Base-by-base conservation (phyloP, 345 rosid genomes). In the Pistacia atlantica region DNA sequence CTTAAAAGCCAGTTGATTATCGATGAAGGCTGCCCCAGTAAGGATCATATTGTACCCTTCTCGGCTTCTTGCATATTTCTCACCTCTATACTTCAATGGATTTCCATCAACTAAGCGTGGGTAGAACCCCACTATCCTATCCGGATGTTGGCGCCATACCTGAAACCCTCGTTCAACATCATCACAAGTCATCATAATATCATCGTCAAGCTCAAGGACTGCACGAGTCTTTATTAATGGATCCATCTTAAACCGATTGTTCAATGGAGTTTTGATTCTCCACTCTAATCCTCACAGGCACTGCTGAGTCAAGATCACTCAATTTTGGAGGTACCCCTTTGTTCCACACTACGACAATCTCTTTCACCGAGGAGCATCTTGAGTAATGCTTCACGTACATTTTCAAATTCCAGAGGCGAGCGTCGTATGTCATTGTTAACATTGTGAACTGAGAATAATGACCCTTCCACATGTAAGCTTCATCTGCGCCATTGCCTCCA, bases 331-430 rank as follows among this genome's bases (percentile, higher is more conserved):
- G 94, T 2, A 57, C 69, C 16, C 99, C 99, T 86, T 88, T 96
- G 91, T 96, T 96, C 99, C 99, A 96, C 38, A 96, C 95, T 69
- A 96, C 95, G 14, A 94, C 87, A 17, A 96, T 96, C 87, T 96
- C 99, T 76, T 86, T 91, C 49, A 96, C 99, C 0, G 99, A 96
- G 70, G 99, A 70, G 62, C 99, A 96, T 72, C 92, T 91, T 3
- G 99, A 96, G 81, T 96, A 96, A 81, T 92, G 99, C 77, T 87
- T 91, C 54, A 92, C 88, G 48, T 88, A 94, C 97, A 96, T 88
- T 80, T 92, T 96, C 85, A 96, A 81, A 84, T 96, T 96, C 99
- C 99, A 96, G 18, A 94, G 90, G 52, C 99, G 99, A 59, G 99
- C 95, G 48, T 92, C 97, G 13, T 92, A 94, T 5, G 99, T 96